phyloP scores from a whole-genome alignment of 2,329 filamentous ascomycete species.

The Colletotrichum filicis region DNA sequence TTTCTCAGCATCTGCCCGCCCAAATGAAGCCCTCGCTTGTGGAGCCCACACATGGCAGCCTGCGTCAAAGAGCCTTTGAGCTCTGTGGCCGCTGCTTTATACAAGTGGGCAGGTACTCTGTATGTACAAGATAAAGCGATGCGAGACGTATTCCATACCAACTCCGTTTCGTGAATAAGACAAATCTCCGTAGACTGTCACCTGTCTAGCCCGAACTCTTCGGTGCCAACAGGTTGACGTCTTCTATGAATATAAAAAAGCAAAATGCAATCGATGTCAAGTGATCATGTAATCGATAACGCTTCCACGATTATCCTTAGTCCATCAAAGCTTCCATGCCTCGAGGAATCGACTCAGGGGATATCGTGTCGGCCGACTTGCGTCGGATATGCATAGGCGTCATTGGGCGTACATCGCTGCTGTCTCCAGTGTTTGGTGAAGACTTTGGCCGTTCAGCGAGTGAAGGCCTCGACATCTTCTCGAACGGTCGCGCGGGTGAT shows the following conservation, averaged over 20 bases:
- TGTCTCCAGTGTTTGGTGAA: slow-evolving; percentile 16
- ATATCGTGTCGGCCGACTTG: slow-evolving; percentile 50
- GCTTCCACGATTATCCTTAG: not conserved
- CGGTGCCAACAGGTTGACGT: slow-evolving; percentile 20
- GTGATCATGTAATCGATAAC: not conserved
- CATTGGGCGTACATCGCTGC: slow-evolving; percentile 19
- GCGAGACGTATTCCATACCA: not conserved
- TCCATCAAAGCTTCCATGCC: slow-evolving; percentile 53
- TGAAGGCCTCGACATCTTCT: slow-evolving; percentile 18
- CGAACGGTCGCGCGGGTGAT: not conserved
- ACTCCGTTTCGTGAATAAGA: slow-evolving; percentile 17
- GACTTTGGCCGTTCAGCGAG: slow-evolving; percentile 29
- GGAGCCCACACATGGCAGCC: not conserved
- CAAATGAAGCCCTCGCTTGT: slow-evolving; percentile 11
- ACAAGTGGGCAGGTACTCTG: slow-evolving; percentile 3
- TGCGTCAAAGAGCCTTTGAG: not conserved
- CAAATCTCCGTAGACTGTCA: not conserved
- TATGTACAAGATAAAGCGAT: slow-evolving; percentile 17
- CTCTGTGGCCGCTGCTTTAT: slow-evolving; percentile 1
- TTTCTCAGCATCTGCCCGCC: not conserved
- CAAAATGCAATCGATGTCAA: slow-evolving; percentile 6
- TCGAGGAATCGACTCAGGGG: slow-evolving; percentile 53
- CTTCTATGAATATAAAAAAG: slow-evolving; percentile 19
- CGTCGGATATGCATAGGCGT: slow-evolving; percentile 27
- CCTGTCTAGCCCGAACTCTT: slow-evolving; percentile 29